Percentiles rank a stretch among this genome's conserved stretches.
Evolutionary conservation across 768 basidiomycete genomes (phyloP).

Genomic region (Trametes sanguinea): DNA sequence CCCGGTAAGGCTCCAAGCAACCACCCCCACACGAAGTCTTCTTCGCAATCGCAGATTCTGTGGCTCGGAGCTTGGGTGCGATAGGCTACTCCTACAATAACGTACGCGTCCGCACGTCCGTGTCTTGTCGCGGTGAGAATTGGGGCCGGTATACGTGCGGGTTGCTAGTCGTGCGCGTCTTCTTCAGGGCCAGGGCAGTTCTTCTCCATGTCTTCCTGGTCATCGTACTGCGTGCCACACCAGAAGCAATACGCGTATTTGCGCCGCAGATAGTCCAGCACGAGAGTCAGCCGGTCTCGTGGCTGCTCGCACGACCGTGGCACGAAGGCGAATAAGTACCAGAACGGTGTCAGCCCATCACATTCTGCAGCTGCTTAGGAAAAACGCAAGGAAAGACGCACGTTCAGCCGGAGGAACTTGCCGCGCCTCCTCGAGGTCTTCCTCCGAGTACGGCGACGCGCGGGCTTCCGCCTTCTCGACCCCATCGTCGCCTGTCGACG

Average conservation of each 20-base stretch:
- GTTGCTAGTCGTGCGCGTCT: slow-evolving; percentile 68
- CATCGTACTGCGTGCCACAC: slow-evolving; percentile 79
- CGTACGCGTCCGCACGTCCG: too few species aligned
- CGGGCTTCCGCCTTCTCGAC: slow-evolving; percentile 26
- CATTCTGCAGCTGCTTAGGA: too few species aligned
- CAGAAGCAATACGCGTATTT: slow-evolving; percentile 82
- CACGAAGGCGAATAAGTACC: slow-evolving; percentile 1
- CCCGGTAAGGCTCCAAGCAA: background rate
- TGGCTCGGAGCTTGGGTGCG: too few species aligned
- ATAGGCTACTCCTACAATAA: too few species aligned
- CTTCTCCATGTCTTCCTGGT: slow-evolving; percentile 55
- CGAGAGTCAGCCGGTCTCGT: slow-evolving; percentile 63
- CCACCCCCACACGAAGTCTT: too few species aligned
- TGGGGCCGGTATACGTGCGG: background rate
- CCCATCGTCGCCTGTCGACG: slow-evolving; percentile 30
- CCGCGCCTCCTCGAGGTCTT: slow-evolving; percentile 64
- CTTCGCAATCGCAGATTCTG: too few species aligned
- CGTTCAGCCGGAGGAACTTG: slow-evolving; percentile 71
- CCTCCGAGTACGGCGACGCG: slow-evolving; percentile 46
- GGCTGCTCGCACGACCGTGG: slow-evolving; percentile 46
- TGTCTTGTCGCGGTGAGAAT: too few species aligned
- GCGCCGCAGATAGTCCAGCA: slow-evolving; percentile 73
- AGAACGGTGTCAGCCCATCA: too few species aligned
- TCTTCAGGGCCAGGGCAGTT: slow-evolving; percentile 78
- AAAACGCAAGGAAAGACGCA: slow-evolving; percentile 32